A percentile compares a stretch with the other conserved stretches of the same genome.
Evolutionary conservation across 495 filamentous ascomycete species (phyloP).

Genomic region (Daldinia vernicosa): DNA sequence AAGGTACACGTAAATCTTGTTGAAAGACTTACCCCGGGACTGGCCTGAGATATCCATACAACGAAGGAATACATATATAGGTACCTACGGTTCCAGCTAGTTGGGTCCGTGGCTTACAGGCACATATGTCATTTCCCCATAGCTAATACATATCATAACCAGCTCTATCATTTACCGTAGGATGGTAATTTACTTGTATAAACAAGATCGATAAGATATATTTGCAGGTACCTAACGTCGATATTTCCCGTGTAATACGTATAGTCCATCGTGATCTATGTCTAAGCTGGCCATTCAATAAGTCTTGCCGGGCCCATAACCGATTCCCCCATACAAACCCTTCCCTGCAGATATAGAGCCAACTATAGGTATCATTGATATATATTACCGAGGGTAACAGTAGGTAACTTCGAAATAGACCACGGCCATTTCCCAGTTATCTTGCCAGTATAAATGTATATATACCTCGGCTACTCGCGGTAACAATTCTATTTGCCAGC

Average conservation of each 20-base stretch:
- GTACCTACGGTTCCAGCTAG: not conserved
- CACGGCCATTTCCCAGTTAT: not conserved
- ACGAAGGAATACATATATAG: not conserved
- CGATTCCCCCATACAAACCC: not conserved
- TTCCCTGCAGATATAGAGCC: not conserved
- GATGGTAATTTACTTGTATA: no score
- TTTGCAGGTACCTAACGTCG: no score
- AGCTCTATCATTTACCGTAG: no score
- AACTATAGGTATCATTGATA: not conserved
- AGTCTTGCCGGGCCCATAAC: no score
- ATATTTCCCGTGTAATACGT: no score
- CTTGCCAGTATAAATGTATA: not conserved
- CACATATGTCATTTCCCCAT: no score
- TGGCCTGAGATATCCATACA: not conserved
- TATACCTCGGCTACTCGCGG: slow-evolving; percentile 13
- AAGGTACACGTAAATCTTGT: no score
- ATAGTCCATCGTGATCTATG: no score
- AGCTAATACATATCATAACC: no score
- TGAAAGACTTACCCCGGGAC: not conserved
- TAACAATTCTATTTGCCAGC: not conserved
- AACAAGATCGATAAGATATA: no score
- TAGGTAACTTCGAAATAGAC: not conserved
- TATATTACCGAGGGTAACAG: not conserved
- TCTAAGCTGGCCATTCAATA: no score
- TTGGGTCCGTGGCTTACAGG: not conserved